A percentile compares a stretch with the other conserved stretches of the same genome.
Conservation (phyloP, 768 basidiomycete species). For the Podaxis rugospora region DNA sequence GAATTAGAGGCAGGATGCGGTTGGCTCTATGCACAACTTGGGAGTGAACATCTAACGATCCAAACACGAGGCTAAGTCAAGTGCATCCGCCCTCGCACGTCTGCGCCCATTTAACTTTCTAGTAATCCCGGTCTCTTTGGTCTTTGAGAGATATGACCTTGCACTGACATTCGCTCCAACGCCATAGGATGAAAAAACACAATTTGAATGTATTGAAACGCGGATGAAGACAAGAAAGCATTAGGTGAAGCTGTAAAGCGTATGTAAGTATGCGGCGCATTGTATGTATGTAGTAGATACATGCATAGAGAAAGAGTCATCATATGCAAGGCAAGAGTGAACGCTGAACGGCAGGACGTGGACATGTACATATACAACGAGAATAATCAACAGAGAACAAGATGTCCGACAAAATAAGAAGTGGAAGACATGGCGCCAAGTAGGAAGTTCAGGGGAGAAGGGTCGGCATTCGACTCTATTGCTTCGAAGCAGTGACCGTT, state of each 20-base stretch:
- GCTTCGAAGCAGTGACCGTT: background rate
- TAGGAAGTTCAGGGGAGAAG: background rate
- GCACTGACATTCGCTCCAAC: no score
- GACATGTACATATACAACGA: background rate
- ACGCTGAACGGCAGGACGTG: background rate
- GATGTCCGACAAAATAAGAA: background rate
- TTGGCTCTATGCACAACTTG: no score
- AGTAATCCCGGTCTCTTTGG: no score
- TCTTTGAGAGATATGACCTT: no score
- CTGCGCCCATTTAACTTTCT: no score
- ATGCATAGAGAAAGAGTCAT: slow-evolving; percentile 1
- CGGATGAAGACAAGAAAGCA: background rate
- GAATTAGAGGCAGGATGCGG: no score
- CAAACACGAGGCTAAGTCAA: no score
- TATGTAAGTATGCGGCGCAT: background rate
- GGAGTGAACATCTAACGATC: no score
- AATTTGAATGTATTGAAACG: background rate
- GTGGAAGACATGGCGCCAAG: background rate
- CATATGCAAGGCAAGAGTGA: background rate
- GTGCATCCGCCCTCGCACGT: no score
- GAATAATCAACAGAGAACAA: background rate
- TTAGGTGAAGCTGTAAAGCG: background rate
- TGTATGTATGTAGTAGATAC: background rate
- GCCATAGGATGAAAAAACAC: no score
- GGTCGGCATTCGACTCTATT: background rate